Evolutionary conservation across 2,329 filamentous ascomycete genomes (phyloP).

Genomic region (Cladosporium austrohemisphaericum): DNA sequence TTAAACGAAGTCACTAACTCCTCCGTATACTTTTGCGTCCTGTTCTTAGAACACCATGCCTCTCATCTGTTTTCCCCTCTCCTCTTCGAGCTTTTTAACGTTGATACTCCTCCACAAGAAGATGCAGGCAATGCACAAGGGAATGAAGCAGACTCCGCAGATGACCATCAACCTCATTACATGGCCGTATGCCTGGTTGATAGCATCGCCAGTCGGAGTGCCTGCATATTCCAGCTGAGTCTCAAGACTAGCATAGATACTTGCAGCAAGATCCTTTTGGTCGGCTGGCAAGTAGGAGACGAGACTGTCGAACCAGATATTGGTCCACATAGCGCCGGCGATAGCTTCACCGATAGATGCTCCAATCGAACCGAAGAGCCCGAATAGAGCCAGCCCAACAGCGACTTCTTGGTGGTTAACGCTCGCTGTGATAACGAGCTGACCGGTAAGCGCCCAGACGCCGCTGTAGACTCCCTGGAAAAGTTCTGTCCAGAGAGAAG

Average conservation of each 20-base stretch:
- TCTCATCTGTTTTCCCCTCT: constrained; percentile 16
- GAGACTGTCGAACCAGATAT: constrained; percentile 23
- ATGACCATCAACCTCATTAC: constrained; percentile 38
- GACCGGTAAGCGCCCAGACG: constrained; percentile 28
- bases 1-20: too few relatives aligned
- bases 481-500: too few relatives aligned
- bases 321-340: constrained; percentile 18
- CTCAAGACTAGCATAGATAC: constrained; percentile 51
- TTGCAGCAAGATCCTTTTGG: constrained; percentile 13
- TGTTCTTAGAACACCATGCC: constrained; percentile 2
- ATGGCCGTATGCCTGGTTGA: constrained; percentile 35
- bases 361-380: constrained; percentile 3
- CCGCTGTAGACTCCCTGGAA: constrained; percentile 34
- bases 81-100: constrained; percentile 19
- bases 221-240: constrained; percentile 56
- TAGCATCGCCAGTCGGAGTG: constrained; percentile 44
- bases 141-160: constrained; percentile 26
- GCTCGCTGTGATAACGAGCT: constrained; percentile 35
- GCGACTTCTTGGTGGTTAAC: constrained; percentile 26
- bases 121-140: constrained; percentile 15
- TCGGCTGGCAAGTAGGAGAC: constrained; percentile 15
- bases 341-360: constrained; percentile 1
- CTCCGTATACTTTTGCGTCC: too few relatives aligned
- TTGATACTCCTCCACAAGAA: constrained; percentile 22
- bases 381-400: not conserved